phyloP scores from a whole-genome alignment of 805 yeast species.

The Yarrowia divulgata region DNA sequence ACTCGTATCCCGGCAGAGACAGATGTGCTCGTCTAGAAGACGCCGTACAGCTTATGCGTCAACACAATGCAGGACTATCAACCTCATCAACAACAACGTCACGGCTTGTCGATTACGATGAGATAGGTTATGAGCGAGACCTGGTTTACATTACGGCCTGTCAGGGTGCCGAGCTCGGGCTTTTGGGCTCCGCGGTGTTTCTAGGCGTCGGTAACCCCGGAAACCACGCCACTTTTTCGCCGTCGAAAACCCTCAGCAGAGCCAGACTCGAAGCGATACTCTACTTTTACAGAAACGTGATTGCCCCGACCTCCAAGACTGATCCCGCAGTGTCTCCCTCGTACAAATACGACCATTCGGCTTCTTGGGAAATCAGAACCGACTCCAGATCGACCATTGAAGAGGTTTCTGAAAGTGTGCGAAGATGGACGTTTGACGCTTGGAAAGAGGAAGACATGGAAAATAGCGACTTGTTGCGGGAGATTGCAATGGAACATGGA shows the following conservation, averaged over 20 bases:
- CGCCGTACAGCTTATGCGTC: neutral
- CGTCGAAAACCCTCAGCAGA: neutral
- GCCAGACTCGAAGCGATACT: neutral
- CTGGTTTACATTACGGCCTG: constrained; percentile 7
- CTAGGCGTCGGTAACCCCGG: neutral
- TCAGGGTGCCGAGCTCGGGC: constrained; percentile 12
- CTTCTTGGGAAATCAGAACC: constrained; percentile 3
- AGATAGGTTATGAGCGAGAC: constrained; percentile 10
- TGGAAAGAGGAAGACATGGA: neutral
- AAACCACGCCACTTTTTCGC: constrained; percentile 5
- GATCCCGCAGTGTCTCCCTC: neutral
- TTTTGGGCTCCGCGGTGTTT: constrained; percentile 9
- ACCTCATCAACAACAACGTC: neutral
- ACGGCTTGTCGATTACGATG: neutral
- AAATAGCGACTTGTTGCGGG: neutral
- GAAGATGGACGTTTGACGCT: neutral
- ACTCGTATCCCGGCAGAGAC: constrained; percentile 12
- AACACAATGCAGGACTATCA: neutral
- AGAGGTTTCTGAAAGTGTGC: neutral
- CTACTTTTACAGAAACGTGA: neutral
- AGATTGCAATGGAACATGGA: neutral
- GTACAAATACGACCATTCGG: constrained; percentile 8
- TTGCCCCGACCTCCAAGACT: neutral
- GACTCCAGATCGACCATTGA: neutral
- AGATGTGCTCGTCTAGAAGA: constrained; percentile 10